phyloP scores from a whole-genome alignment of 257 asterid species.

The Solanum chilense region DNA sequence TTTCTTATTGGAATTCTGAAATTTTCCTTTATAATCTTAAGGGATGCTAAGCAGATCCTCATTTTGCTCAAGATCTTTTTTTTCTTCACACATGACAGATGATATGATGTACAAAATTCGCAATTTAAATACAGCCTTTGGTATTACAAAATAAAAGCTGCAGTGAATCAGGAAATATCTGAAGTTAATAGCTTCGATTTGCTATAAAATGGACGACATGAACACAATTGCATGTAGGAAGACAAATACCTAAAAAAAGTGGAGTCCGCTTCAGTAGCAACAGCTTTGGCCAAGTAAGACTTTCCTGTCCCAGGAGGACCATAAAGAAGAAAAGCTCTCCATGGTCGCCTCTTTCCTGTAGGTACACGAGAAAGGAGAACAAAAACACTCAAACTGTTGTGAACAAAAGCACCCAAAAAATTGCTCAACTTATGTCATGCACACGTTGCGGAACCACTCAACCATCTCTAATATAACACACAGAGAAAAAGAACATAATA shows the following conservation, averaged over 20 bases:
- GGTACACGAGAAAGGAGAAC: not conserved
- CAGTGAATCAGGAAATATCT: not conserved
- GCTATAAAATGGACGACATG: not conserved
- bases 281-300: conserved; percentile 97
- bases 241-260: conserved; percentile 77
- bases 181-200: not conserved
- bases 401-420: not conserved
- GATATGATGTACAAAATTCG: not conserved
- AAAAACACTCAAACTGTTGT: not conserved
- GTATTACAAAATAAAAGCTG: not conserved
- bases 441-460: not conserved
- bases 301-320: conserved; percentile 99
- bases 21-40: not conserved
- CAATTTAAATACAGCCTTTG: not conserved
- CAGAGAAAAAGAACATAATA: not conserved
- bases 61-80: not conserved
- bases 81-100: not conserved
- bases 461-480: not conserved
- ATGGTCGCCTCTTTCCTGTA: conserved; percentile 73
- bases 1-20: not conserved
- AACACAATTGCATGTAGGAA: not conserved
- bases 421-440: not conserved
- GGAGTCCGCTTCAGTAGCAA: conserved; percentile 98
- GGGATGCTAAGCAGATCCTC: not conserved
- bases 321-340: conserved; percentile 97